Evolutionary conservation across 805 yeast species (phyloP).

Genomic region (Metschnikowia santaceciliae): DNA sequence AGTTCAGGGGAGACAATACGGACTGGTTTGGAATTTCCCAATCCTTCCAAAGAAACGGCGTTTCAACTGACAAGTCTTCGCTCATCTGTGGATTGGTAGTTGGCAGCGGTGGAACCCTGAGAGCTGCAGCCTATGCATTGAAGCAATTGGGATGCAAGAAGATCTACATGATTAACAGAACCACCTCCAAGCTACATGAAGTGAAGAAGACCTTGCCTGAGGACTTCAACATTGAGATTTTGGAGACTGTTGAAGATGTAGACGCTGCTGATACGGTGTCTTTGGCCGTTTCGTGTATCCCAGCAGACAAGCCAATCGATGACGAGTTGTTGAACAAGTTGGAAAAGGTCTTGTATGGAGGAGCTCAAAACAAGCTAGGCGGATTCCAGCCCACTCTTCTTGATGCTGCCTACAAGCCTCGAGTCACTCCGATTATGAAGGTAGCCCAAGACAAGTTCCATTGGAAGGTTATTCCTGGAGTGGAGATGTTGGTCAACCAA

Average conservation of each 20-base stretch:
- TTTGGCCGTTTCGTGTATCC: slow-evolving; percentile 74
- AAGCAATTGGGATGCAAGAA: slow-evolving; percentile 69
- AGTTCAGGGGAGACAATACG: slow-evolving; percentile 80
- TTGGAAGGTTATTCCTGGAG: slow-evolving; percentile 88
- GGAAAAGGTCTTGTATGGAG: slow-evolving; percentile 44
- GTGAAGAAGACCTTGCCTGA: slow-evolving; percentile 60
- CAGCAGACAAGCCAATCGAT: slow-evolving; percentile 74
- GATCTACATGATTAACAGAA: slow-evolving; percentile 80
- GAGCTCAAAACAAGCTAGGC: slow-evolving; percentile 25
- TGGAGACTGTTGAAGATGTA: slow-evolving; percentile 48
- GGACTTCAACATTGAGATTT: slow-evolving; percentile 53
- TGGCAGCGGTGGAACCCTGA: slow-evolving; percentile 97
- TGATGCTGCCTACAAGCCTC: slow-evolving; percentile 95
- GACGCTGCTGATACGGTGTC: slow-evolving; percentile 45
- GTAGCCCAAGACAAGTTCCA: slow-evolving; percentile 57
- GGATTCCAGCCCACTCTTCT: slow-evolving; percentile 54
- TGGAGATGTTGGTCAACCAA: slow-evolving; percentile 88
- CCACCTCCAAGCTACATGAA: slow-evolving; percentile 57
- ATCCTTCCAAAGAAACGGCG: slow-evolving; percentile 63
- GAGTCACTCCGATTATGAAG: slow-evolving; percentile 80
- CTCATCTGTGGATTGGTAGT: slow-evolving; percentile 65
- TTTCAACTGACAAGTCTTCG: slow-evolving; percentile 36
- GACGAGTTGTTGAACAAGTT: slow-evolving; percentile 44
- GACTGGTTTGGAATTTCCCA: slow-evolving; percentile 89
- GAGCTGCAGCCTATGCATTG: slow-evolving; percentile 91